These are phyloP conservation scores for Cordyceps cateniannulata DNA, from an alignment of 2,329 filamentous ascomycete species.

Conservation along the genomic window DNA sequence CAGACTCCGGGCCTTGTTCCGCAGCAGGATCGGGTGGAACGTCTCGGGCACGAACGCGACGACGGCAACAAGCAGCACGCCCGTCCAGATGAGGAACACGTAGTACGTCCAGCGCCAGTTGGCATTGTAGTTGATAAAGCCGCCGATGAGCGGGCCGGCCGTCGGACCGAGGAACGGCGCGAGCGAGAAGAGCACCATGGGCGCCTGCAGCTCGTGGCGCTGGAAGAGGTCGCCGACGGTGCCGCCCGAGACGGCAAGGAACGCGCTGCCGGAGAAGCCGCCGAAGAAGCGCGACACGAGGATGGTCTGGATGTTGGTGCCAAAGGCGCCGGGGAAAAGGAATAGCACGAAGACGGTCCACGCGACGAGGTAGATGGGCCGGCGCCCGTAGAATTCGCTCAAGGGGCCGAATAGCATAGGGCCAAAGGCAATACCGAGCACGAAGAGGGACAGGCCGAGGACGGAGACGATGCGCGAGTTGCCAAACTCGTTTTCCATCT, in stretches of 20 bases:
- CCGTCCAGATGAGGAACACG: slow-evolving; percentile 74
- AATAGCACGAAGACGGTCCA: slow-evolving; percentile 72
- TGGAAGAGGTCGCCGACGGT: slow-evolving; percentile 78
- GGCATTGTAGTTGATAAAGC: slow-evolving; percentile 73
- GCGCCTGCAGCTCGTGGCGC: slow-evolving; percentile 61
- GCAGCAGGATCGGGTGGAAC: slow-evolving; percentile 69
- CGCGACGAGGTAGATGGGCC: slow-evolving; percentile 71
- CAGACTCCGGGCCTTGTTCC: slow-evolving; percentile 62
- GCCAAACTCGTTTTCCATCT: slow-evolving; percentile 70
- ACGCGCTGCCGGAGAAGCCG: slow-evolving; percentile 63
- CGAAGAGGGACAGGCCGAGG: slow-evolving; percentile 75
- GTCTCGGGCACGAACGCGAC: slow-evolving; percentile 77
- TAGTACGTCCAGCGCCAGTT: slow-evolving; percentile 83
- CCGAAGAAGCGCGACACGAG: slow-evolving; percentile 72
- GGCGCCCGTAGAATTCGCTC: slow-evolving; percentile 74
- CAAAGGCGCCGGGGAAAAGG: slow-evolving; percentile 74
- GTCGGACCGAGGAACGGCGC: slow-evolving; percentile 58
- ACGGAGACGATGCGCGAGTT: slow-evolving; percentile 67
- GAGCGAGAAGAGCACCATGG: slow-evolving; percentile 76
- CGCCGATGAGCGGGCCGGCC: slow-evolving; percentile 58
- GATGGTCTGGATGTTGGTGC: slow-evolving; percentile 75
- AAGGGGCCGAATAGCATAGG: slow-evolving; percentile 58
- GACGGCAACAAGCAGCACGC: slow-evolving; percentile 56
- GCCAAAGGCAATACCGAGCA: slow-evolving; percentile 63
- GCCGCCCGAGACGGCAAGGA: slow-evolving; percentile 70